Evolutionary conservation across 139 green algal genomes (phyloP), one percentile per base, ranked within the genome.

Genomic region (Coccomyxa sp.): DNA sequence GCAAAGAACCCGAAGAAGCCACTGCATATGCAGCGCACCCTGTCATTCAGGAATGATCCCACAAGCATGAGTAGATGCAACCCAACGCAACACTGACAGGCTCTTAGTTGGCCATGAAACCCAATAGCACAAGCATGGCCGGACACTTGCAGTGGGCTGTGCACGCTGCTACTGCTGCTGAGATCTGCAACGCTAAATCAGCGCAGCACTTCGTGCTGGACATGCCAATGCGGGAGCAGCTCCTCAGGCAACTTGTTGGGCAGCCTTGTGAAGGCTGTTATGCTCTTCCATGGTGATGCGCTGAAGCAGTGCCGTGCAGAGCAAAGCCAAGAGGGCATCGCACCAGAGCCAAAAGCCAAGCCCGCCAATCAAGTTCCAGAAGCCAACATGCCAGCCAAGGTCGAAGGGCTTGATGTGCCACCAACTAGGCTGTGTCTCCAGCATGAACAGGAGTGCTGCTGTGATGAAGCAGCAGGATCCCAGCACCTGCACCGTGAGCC

Each of bases 1-100:
- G 24, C 68, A 0, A 70, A 84, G 73, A 80, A 73, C 44, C 36
- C 54, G 8, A 73, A 73, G n/a, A 73, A 68, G 75, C 34, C 64
- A 36, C 64, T 72, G 64, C 64, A 72, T 38, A 10, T 38, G 14
- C 14, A 18, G 18, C 18, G 50, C 14, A 29, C 50, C 18, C 50
- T 29, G 50, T 14, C 14, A 18, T 14, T 14, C 50, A 64, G 50
- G 14, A 29, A 29, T 14, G 14, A 18, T 64, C 50, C 50, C 14
- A 14, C 50, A 64, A 64, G 50, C 64, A 72, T 22, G 10, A 72
- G 24, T 6, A 36, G n/a, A 72, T 22, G 1, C 7, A n/a, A 22
- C 5, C 1, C 34, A 8, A 36, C 24, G 2, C n/a, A 72, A 29
- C 64, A 37, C 1, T 36, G 31, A 36, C 2, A 22, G 31, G 24